These are phyloP conservation scores for Russula olivacea DNA, from an alignment of 768 basidiomycete genomes.

Conservation along the genomic window DNA sequence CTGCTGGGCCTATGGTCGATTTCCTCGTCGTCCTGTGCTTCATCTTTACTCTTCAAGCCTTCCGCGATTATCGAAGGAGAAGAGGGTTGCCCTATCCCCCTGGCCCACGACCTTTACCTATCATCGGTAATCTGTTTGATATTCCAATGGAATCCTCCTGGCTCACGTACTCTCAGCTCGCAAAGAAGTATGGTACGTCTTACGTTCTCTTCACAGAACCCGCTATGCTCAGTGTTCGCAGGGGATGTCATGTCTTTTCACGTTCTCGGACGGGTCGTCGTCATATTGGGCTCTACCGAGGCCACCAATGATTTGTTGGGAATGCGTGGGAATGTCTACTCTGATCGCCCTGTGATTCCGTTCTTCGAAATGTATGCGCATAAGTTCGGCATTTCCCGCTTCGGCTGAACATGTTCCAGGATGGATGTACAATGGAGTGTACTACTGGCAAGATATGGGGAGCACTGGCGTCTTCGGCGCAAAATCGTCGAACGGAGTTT, in stretches of 20 bases:
- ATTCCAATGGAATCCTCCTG: neutral
- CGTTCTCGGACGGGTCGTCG: conserved; percentile 42
- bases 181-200: conserved; percentile 8
- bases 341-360: conserved; percentile 2
- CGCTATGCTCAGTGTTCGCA: neutral
- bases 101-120: conserved; percentile 4
- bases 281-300: conserved; percentile 44
- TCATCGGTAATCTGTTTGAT: conserved; percentile 10
- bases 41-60: neutral
- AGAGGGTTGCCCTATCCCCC: conserved; percentile 8
- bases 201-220: neutral
- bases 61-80: neutral
- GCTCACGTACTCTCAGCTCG: neutral
- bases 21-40: neutral
- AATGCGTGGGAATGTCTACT: conserved; percentile 39
- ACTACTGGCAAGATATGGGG: neutral
- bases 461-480: conserved; percentile 1
- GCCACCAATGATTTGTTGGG: conserved; percentile 46
- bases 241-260: conserved; percentile 24
- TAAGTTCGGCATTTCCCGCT: neutral
- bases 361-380: conserved; percentile 10
- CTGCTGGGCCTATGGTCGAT: neutral
- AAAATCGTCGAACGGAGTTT: conserved; percentile 12
- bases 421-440: conserved; percentile 2
- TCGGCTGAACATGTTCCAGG: neutral